Evolutionary conservation across 139 green algal genomes (phyloP).

Genomic region (Haematococcus lacustris): DNA sequence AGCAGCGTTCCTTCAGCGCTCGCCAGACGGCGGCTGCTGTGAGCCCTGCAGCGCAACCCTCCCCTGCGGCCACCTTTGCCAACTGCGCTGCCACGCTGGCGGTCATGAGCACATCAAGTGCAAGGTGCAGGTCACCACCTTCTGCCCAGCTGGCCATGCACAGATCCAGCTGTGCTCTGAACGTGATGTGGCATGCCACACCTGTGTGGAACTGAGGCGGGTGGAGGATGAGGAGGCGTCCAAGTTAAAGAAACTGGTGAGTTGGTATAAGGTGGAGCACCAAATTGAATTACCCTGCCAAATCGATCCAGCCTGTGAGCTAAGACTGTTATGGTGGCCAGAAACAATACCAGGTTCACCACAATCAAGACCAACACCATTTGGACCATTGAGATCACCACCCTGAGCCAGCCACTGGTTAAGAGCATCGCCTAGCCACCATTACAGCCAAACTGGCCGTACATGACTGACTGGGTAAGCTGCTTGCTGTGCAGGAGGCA

Average conservation of each 20-base stretch:
- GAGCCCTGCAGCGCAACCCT: conserved; percentile 34
- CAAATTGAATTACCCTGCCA: too few species aligned
- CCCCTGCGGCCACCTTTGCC: conserved; percentile 52
- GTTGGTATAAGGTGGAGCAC: too few species aligned
- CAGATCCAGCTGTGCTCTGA: conserved; percentile 9
- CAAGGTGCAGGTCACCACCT: conserved; percentile 22
- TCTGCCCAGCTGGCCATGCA: conserved; percentile 25
- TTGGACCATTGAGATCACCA: neutral
- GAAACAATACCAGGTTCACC: too few species aligned
- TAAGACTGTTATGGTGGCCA: neutral
- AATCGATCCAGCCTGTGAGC: too few species aligned
- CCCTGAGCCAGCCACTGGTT: neutral
- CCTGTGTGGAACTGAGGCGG: conserved; percentile 12
- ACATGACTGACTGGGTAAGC: too few species aligned
- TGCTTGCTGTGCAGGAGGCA: conserved; percentile 19
- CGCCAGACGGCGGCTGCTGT: conserved; percentile 48
- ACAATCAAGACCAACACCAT: neutral
- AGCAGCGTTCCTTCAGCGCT: conserved; percentile 25
- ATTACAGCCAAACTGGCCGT: too few species aligned
- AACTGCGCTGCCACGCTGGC: conserved; percentile 31
- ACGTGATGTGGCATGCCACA: neutral
- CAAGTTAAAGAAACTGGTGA: conserved; percentile 11
- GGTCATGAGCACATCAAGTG: conserved; percentile 31
- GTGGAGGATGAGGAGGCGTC: conserved; percentile 11
- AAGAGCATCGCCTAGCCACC: neutral